These are phyloP conservation scores for Umbellularia californica DNA, from an alignment of 164 flowering plant genomes.

Conservation along the genomic window DNA sequence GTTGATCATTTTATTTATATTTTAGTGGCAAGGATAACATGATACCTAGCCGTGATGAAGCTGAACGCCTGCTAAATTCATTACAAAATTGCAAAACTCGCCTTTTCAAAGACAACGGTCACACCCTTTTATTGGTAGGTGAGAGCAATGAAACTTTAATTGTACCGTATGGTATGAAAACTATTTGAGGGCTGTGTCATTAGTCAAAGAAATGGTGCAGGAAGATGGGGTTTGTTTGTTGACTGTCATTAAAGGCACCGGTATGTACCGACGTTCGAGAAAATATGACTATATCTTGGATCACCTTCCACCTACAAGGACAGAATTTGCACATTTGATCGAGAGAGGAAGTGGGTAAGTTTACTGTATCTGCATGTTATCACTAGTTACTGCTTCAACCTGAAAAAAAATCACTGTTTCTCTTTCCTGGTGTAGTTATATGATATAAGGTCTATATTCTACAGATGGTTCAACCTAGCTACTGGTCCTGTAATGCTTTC, in stretches of 20 bases:
- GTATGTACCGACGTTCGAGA: slow-evolving; percentile 64
- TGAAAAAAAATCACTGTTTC: too few species aligned
- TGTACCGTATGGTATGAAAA: neutral
- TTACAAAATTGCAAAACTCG: slow-evolving; percentile 57
- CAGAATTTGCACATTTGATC: slow-evolving; percentile 42
- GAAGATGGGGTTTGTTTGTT: slow-evolving; percentile 78
- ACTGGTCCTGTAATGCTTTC: slow-evolving; percentile 67
- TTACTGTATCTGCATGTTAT: neutral
- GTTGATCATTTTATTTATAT: slow-evolving; percentile 16
- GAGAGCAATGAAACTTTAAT: neutral
- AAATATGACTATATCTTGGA: slow-evolving; percentile 53
- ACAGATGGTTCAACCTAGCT: slow-evolving; percentile 42
- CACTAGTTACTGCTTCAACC: neutral
- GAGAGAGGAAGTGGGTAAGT: slow-evolving; percentile 45
- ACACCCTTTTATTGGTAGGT: slow-evolving; percentile 23
- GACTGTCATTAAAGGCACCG: slow-evolving; percentile 68
- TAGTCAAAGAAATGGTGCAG: slow-evolving; percentile 40
- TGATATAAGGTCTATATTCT: slow-evolving; percentile 7
- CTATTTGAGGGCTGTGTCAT: neutral
- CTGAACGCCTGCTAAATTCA: slow-evolving; percentile 41
- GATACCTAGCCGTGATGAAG: slow-evolving; percentile 80
- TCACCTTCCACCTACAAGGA: slow-evolving; percentile 66
- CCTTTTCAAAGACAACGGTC: slow-evolving; percentile 66
- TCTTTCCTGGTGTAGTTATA: neutral
- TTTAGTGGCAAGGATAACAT: slow-evolving; percentile 81